phyloP scores from a whole-genome alignment of 495 filamentous ascomycete species.

The Oleoguttula mirabilis region DNA sequence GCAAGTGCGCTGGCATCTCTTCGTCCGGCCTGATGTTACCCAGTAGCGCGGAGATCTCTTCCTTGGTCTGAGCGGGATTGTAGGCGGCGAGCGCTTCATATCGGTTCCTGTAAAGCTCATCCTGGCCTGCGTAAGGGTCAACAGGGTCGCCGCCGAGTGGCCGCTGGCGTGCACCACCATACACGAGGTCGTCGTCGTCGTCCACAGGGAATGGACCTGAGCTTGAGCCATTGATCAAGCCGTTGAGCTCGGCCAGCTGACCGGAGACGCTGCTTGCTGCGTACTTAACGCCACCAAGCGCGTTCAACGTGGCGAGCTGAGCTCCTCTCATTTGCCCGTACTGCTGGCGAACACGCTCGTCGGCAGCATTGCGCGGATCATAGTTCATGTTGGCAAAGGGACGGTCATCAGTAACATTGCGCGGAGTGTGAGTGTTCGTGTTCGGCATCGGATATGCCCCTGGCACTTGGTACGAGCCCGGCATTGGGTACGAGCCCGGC shows the following conservation, averaged over 20 bases:
- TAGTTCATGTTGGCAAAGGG: too few relatives aligned
- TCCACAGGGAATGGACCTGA: background rate
- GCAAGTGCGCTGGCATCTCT: slow-evolving; percentile 26
- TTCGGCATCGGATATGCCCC: too few relatives aligned
- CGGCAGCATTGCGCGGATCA: background rate
- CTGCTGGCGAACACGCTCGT: background rate
- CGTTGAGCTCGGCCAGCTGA: slow-evolving; percentile 5
- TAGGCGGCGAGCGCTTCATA: slow-evolving; percentile 5
- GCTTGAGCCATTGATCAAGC: slow-evolving; percentile 12
- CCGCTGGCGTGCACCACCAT: slow-evolving; percentile 5
- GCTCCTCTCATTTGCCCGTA: background rate
- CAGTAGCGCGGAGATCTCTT: slow-evolving; percentile 26
- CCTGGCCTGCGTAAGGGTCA: slow-evolving; percentile 7
- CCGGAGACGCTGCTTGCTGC: background rate
- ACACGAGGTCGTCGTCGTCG: slow-evolving; percentile 10
- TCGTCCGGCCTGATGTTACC: slow-evolving; percentile 30
- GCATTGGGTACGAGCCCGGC: background rate
- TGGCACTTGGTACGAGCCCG: background rate
- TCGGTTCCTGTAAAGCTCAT: slow-evolving; percentile 13
- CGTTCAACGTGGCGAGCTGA: slow-evolving; percentile 1
- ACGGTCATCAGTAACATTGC: too few relatives aligned
- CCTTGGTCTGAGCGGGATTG: slow-evolving; percentile 19
- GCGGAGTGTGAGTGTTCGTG: too few relatives aligned
- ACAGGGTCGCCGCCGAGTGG: background rate
- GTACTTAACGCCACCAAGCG: slow-evolving; percentile 8